Evolutionary conservation across 2,329 filamentous ascomycete species (phyloP).

Genomic region (Monosporascus sp.): DNA sequence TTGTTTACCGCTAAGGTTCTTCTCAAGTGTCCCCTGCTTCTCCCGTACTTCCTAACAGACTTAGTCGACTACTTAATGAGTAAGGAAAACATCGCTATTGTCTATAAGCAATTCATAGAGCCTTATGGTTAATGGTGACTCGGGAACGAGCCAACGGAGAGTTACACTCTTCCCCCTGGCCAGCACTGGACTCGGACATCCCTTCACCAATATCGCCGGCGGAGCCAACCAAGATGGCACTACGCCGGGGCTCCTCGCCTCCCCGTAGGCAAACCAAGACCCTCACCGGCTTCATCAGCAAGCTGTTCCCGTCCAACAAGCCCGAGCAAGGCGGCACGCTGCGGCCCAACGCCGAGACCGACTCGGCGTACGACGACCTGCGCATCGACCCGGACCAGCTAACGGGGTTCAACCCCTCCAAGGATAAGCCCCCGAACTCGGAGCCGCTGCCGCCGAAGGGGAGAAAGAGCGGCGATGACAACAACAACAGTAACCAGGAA

Average conservation of each 20-base stretch:
- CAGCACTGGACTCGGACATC: background rate
- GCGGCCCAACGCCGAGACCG: slow-evolving; percentile 22
- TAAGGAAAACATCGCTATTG: too few relatives aligned
- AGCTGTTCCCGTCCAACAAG: slow-evolving; percentile 42
- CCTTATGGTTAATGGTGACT: too few relatives aligned
- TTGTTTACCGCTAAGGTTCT: background rate
- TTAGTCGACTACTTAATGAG: background rate
- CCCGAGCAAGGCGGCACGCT: slow-evolving; percentile 46
- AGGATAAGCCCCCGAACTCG: slow-evolving; percentile 9
- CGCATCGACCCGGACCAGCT: slow-evolving; percentile 20
- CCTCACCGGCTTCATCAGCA: slow-evolving; percentile 36
- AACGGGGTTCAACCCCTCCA: slow-evolving; percentile 23
- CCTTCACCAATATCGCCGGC: background rate
- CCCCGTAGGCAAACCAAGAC: slow-evolving; percentile 22
- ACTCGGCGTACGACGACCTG: slow-evolving; percentile 17
- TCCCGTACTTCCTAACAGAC: background rate
- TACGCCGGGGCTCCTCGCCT: background rate
- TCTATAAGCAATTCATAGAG: too few relatives aligned
- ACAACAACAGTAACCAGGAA: background rate
- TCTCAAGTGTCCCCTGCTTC: background rate
- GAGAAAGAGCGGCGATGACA: background rate
- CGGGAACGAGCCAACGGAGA: background rate
- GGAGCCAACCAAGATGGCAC: too few relatives aligned
- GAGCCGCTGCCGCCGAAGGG: too few relatives aligned
- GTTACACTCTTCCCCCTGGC: background rate